Conservation (phyloP, 1,139 yeast species). For the Lodderomyces elongisporus region DNA sequence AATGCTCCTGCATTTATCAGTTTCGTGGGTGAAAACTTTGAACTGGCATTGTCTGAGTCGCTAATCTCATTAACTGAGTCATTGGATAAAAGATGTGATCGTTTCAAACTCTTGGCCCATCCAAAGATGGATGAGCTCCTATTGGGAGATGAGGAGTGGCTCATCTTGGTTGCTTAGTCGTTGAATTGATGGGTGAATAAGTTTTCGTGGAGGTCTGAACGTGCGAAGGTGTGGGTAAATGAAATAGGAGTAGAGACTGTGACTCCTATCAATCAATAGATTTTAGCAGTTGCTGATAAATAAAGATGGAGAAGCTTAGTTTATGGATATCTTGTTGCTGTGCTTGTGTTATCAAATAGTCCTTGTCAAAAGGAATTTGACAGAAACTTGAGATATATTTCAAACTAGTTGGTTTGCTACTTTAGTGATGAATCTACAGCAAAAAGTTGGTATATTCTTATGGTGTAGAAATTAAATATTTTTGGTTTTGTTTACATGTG, state of each 20-base stretch:
- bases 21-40: slow-evolving; percentile 10
- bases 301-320: not conserved
- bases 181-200: not conserved
- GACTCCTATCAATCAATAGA: too few species aligned
- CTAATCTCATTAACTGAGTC: slow-evolving; percentile 41
- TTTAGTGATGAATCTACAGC: not conserved
- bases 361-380: not conserved
- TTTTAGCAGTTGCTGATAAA: too few species aligned
- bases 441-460: not conserved
- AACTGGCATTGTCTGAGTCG: slow-evolving; percentile 22
- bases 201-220: too few species aligned
- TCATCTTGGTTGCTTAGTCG: slow-evolving; percentile 19
- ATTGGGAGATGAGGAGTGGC: slow-evolving; percentile 39
- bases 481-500: not conserved
- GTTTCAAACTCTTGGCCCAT: slow-evolving; percentile 45
- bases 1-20: slow-evolving; percentile 2
- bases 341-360: not conserved
- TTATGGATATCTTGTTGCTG: not conserved
- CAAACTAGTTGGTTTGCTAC: not conserved
- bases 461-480: not conserved
- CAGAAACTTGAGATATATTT: not conserved
- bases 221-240: too few species aligned
- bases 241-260: too few species aligned
- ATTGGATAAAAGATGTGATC: slow-evolving; percentile 33
- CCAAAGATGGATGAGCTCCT: slow-evolving; percentile 42